Base-by-base conservation (phyloP, 1,139 yeast genomes). In the Taphrina deformans region DNA sequence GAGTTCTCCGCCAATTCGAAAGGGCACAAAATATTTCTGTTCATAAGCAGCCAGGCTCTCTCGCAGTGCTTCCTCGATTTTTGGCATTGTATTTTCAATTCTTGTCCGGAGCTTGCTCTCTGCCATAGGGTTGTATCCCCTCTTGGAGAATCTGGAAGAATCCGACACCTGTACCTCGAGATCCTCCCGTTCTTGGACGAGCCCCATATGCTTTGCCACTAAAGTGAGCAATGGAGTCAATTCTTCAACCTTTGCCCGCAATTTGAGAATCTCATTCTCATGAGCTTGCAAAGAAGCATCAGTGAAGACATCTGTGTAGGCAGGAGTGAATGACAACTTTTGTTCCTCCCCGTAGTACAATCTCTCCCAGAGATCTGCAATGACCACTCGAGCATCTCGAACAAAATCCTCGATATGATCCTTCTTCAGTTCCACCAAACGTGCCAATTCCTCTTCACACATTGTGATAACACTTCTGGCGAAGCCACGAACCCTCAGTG, bases 41-140 rank as follows among this genome's bases (percentile, higher is more conserved):
- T 86, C 85, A 76, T 83, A 87, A 12, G 76, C 76, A 1, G 71
- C 69, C 2, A 89, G 74, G 55, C 81, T 82, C 0, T 70, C 65
- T 68, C 82, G 83, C 61, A 92, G 76, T 1, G 79, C 81, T 1
- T 77, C 76, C 9, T 89, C 76, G 0, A 88, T 78, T 48, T 79
- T 79, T 0, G 98, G 98, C 71, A 89, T 78, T 69, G 82, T 82
- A 71, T 85, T 85, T 31, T 84, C 78, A 4, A 92, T 79, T 65
- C 82, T 82, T 71, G 87, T 87, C 63, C 97, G 79, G 51, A 85
- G 79, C 72, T 83, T 86, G 72, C 91, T 97, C 74, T 93, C 98
- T 68, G 87, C 83, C 67, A 89, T 80, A 65, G 92, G 65, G 26
- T 61, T 61, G 9, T 69, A 68, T 1, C 93, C 88, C 69, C 90